Percentiles rank a stretch among this genome's conserved stretches.
Evolutionary conservation across 768 basidiomycete genomes (phyloP).

Genomic region (Roridomyces roridus): DNA sequence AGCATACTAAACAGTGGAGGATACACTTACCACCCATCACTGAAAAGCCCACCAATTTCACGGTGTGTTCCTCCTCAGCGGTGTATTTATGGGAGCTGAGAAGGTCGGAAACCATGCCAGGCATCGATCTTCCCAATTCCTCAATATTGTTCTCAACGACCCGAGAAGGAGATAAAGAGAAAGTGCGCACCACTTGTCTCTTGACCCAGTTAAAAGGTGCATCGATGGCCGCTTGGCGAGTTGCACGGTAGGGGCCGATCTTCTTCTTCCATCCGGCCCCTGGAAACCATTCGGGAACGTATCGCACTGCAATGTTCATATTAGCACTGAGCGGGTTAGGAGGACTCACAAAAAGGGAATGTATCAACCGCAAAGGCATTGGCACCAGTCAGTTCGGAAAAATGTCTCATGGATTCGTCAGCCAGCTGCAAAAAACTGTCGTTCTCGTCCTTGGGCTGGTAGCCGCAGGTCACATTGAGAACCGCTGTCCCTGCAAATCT

Average conservation of each 20-base stretch:
- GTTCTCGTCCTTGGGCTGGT: conserved; percentile 9
- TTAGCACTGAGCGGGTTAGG: too few species aligned
- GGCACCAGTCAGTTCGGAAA: conserved; percentile 26
- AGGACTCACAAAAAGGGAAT: conserved; percentile 36
- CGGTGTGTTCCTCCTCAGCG: conserved; percentile 8
- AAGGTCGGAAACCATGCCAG: conserved; percentile 17
- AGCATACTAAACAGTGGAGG: neutral
- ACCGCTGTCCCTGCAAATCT: conserved; percentile 11
- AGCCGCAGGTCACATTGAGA: conserved; percentile 20
- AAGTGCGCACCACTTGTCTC: conserved; percentile 41
- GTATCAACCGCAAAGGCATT: conserved; percentile 41
- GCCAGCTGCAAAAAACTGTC: conserved; percentile 11
- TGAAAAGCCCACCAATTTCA: conserved; percentile 35
- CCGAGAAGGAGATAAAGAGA: neutral
- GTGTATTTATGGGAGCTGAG: neutral
- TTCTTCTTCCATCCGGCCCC: conserved; percentile 35
- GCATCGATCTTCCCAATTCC: conserved; percentile 22
- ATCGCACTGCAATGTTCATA: too few species aligned
- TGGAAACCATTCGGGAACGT: conserved; percentile 39
- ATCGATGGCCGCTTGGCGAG: conserved; percentile 25
- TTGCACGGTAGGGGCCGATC: conserved; percentile 13
- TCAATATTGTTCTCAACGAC: neutral
- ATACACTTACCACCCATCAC: conserved; percentile 29
- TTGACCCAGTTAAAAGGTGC: conserved; percentile 39
- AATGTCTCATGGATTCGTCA: conserved; percentile 21